Percentiles rank a stretch among this genome's conserved stretches.
Evolutionary conservation across 1,139 yeast species (phyloP).

Genomic region (Geotrichum fermentans): DNA sequence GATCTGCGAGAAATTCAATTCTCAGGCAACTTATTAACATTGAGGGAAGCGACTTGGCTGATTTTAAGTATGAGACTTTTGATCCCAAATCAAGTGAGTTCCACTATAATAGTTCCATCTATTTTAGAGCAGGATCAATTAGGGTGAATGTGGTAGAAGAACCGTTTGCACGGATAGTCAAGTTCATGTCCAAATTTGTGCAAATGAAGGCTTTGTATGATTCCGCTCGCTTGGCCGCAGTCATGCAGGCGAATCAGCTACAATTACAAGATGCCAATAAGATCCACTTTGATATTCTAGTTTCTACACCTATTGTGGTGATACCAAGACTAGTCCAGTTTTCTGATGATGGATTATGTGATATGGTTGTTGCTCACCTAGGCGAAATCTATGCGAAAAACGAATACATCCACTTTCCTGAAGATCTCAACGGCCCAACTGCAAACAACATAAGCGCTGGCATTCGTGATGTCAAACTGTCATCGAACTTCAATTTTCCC

Average conservation of each 20-base stretch:
- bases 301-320: constrained; percentile 77
- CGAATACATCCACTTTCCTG: constrained; percentile 42
- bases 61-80: constrained; percentile 75
- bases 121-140: constrained; percentile 70
- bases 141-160: constrained; percentile 74
- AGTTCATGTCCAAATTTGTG: constrained; percentile 68
- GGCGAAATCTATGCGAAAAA: constrained; percentile 81
- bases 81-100: constrained; percentile 42
- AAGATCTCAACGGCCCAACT: constrained; percentile 25
- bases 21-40: constrained; percentile 67
- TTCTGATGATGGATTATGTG: constrained; percentile 38
- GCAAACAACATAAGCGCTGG: constrained; percentile 61
- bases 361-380: constrained; percentile 63
- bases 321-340: constrained; percentile 54
- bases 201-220: constrained; percentile 86
- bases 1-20: constrained; percentile 54
- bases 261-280: constrained; percentile 59
- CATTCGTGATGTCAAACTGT: constrained; percentile 61
- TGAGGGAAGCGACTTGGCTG: constrained; percentile 79
- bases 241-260: constrained; percentile 60
- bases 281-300: constrained; percentile 64
- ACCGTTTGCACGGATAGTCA: constrained; percentile 63
- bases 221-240: constrained; percentile 80
- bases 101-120: constrained; percentile 56
- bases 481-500: constrained; percentile 54